phyloP scores from a whole-genome alignment of 2,329 filamentous ascomycete genomes.

The Botrytis medusae region DNA sequence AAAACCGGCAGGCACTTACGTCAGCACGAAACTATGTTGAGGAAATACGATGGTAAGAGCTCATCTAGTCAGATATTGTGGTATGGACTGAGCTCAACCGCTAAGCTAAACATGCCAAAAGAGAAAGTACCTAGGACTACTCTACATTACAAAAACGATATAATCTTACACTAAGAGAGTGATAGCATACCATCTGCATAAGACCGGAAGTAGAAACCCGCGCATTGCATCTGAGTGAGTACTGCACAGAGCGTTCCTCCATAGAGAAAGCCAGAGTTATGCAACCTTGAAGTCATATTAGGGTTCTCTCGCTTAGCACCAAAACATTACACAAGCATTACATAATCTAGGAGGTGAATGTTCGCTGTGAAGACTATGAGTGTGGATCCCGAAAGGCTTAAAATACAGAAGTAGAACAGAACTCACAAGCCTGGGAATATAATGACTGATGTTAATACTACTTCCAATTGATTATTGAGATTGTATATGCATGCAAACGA shows the following conservation, averaged over 20 bases:
- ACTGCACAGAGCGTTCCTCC: not conserved
- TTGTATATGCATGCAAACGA: not conserved
- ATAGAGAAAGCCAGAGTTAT: not conserved
- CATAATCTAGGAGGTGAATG: not conserved
- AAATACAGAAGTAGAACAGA: not conserved
- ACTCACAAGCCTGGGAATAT: fast-evolving
- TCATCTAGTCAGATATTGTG: not conserved
- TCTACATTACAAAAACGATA: not conserved
- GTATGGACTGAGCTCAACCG: not conserved
- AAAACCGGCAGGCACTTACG: not conserved
- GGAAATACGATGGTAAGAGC: not conserved
- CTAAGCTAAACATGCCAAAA: not conserved
- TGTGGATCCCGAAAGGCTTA: not conserved
- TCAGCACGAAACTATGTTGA: fast-evolving
- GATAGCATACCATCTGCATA: not conserved
- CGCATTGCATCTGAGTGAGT: fast-evolving
- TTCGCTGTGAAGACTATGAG: not conserved
- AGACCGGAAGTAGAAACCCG: fast-evolving
- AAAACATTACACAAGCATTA: not conserved
- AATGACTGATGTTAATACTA: not conserved
- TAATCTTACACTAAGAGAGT: fast-evolving
- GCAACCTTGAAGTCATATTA: not conserved
- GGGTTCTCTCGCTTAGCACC: not conserved
- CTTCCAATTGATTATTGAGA: not conserved
- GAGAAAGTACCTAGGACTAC: not conserved